A percentile compares a stretch with the other conserved stretches of the same genome.
These are phyloP conservation scores for Macaranga tanarius DNA, from an alignment of 441 rosid species.

Conservation along the genomic window DNA sequence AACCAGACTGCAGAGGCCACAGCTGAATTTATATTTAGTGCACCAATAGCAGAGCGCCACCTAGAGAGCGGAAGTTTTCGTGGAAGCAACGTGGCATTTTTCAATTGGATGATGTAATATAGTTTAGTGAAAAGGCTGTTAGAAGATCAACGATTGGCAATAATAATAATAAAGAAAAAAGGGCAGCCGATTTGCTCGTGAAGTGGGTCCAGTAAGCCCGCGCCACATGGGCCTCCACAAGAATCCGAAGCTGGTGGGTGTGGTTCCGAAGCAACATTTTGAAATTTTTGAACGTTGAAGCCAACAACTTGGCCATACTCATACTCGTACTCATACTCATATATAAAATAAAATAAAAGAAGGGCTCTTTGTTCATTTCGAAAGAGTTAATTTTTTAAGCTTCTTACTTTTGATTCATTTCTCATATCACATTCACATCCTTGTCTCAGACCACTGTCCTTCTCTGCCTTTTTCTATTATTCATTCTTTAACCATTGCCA, in stretches of 20 bases:
- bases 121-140: constrained; percentile 18
- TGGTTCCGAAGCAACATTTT: constrained; percentile 52
- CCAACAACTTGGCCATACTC: constrained; percentile 6
- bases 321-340: no score
- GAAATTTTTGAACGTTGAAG: constrained; percentile 79
- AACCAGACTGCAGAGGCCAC: no score
- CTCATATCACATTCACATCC: neutral
- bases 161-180: no score
- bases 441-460: no score
- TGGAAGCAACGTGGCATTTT: constrained; percentile 21
- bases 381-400: neutral
- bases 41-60: neutral
- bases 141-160: neutral
- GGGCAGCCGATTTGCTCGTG: constrained; percentile 30
- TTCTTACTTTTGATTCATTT: neutral
- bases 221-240: constrained; percentile 47
- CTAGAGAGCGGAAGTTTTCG: neutral
- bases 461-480: neutral
- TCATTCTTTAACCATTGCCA: neutral
- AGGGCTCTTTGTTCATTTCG: neutral
- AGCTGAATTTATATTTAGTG: neutral
- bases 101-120: neutral
- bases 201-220: constrained; percentile 49
- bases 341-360: neutral
- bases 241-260: constrained; percentile 42